These are phyloP conservation scores for Capronia americana DNA, from an alignment of 2,329 filamentous ascomycete genomes.

Conservation along the genomic window DNA sequence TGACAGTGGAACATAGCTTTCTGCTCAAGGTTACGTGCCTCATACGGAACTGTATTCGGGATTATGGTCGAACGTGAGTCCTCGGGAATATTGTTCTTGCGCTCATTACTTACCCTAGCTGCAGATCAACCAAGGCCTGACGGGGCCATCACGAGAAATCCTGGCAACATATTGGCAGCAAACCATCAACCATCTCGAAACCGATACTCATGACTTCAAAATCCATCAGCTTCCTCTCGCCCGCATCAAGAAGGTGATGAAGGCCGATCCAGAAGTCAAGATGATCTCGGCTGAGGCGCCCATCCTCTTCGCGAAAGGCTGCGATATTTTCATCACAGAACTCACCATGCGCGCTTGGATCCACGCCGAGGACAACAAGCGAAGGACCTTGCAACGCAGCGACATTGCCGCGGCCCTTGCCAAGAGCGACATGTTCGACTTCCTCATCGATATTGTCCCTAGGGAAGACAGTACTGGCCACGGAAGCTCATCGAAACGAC, in stretches of 20 bases:
- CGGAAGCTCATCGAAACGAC: constrained; percentile 53
- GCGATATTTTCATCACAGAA: constrained; percentile 99
- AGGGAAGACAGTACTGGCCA: constrained; percentile 89
- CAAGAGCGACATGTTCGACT: constrained; percentile 99
- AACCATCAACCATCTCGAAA: constrained; percentile 93
- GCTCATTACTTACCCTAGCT: constrained; percentile 16
- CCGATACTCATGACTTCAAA: constrained; percentile 97
- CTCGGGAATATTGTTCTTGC: neutral
- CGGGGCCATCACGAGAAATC: constrained; percentile 92
- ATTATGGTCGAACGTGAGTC: constrained; percentile 87
- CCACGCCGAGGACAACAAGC: constrained; percentile 98
- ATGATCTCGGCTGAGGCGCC: constrained; percentile 99
- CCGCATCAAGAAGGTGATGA: constrained; percentile 99
- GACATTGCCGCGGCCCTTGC: constrained; percentile 95
- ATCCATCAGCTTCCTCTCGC: constrained; percentile 94
- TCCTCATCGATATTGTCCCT: constrained; percentile 97
- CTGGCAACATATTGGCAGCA: constrained; percentile 99
- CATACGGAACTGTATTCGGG: constrained; percentile 89
- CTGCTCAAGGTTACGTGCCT: constrained; percentile 85
- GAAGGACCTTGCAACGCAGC: constrained; percentile 89
- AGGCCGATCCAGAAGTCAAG: constrained; percentile 97
- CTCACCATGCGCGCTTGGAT: constrained; percentile 99
- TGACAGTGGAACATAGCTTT: constrained; percentile 66
- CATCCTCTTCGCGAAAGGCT: constrained; percentile 97
- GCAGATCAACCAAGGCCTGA: constrained; percentile 92